A percentile compares a stretch with the other conserved stretches of the same genome.
These are phyloP conservation scores for Tremella fuciformis DNA, from an alignment of 768 basidiomycete species.

Conservation along the genomic window DNA sequence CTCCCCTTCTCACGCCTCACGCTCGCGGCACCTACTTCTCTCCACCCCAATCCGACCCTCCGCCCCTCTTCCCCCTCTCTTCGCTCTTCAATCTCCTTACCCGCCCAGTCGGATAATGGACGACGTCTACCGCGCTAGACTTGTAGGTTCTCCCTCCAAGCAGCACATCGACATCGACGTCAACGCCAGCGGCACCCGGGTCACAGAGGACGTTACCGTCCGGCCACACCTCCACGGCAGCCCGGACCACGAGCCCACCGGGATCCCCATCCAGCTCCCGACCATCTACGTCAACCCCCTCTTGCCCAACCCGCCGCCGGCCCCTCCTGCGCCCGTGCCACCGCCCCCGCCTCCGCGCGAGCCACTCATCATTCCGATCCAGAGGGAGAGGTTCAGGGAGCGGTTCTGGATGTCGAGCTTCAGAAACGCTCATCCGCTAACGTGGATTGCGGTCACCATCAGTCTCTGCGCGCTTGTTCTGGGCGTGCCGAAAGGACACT, in stretches of 20 bases:
- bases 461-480: constrained; percentile 36
- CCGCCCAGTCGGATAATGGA: constrained; percentile 12
- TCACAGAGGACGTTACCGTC: constrained; percentile 12
- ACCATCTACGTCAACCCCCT: constrained; percentile 36
- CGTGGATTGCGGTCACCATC: constrained; percentile 37
- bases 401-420: constrained; percentile 21
- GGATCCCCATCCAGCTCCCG: constrained; percentile 36
- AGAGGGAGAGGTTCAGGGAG: constrained; percentile 7
- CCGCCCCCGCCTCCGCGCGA: constrained; percentile 6
- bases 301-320: constrained; percentile 14
- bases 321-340: not conserved
- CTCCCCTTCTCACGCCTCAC: too few species aligned
- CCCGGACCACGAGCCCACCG: constrained; percentile 6
- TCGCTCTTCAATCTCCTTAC: too few species aligned
- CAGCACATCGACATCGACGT: constrained; percentile 2
- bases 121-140: constrained; percentile 32
- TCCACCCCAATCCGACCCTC: too few species aligned
- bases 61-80: too few species aligned
- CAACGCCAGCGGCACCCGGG: constrained; percentile 13
- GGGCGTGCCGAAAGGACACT: constrained; percentile 37
- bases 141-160: constrained; percentile 26
- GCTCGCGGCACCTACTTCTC: too few species aligned
- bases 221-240: not conserved
- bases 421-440: constrained; percentile 33
- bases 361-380: not conserved